These are phyloP conservation scores for Kodamaea jinghongensis DNA, from an alignment of 805 yeast species.

Conservation along the genomic window DNA sequence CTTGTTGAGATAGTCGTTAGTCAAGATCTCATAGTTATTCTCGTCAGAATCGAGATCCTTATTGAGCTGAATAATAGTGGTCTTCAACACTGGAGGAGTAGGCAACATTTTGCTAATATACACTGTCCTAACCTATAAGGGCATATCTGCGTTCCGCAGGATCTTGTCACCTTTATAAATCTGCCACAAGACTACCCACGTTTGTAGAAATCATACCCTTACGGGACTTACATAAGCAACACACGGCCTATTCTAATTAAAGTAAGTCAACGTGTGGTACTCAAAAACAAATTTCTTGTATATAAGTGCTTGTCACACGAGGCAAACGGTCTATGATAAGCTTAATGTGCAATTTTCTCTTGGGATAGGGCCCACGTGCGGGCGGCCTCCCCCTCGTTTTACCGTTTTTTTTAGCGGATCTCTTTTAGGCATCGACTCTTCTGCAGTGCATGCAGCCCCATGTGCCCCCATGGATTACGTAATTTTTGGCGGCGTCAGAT, in stretches of 20 bases:
- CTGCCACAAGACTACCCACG: conserved; percentile 8
- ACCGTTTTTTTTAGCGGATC: background rate
- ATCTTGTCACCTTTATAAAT: conserved; percentile 7
- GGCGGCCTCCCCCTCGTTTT: too few relatives aligned
- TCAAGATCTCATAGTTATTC: conserved; percentile 41
- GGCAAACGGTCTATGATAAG: conserved; percentile 1
- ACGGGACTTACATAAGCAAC: conserved; percentile 4
- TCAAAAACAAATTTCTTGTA: conserved; percentile 2
- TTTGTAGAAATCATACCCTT: conserved; percentile 6
- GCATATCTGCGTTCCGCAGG: conserved; percentile 1
- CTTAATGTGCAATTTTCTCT: too few relatives aligned
- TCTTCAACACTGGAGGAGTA: conserved; percentile 41
- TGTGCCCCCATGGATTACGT: background rate
- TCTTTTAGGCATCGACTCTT: conserved; percentile 7
- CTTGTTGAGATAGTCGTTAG: conserved; percentile 31
- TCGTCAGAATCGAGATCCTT: conserved; percentile 42
- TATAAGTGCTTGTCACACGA: conserved; percentile 9
- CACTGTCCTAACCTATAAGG: background rate
- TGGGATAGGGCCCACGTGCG: too few relatives aligned
- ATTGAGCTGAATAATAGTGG: conserved; percentile 44
- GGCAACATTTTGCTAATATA: conserved; percentile 21
- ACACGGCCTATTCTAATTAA: conserved; percentile 4
- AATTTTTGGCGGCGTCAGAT: too few relatives aligned
- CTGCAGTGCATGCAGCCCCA: conserved; percentile 4
- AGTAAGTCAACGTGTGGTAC: conserved; percentile 12